Base-by-base conservation (phyloP, 1,139 yeast species). In the Kodamaea alishanica region DNA sequence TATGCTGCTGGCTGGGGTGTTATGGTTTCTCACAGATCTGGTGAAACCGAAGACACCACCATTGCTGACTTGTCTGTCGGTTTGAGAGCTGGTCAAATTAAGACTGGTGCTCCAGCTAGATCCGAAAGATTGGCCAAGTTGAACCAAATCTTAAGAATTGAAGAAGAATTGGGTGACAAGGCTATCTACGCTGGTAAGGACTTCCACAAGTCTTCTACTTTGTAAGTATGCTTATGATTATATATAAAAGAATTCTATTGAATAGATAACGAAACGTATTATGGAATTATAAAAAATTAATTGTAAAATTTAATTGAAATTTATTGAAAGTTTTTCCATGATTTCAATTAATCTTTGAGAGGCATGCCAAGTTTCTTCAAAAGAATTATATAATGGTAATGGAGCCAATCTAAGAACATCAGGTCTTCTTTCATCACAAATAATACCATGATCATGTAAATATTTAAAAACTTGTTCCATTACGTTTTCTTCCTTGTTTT, bases 101-200 rank as follows among this genome's bases (percentile, higher is more conserved):
- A 90, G 89, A 85, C 96, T 58, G 97, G 97, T 83, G 97, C 97
- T 65, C 96, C 97, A 67, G 95, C 96, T 57, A 88, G 97, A 80
- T 87, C 96, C 54, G 97, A 90, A 79, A 89, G 97, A 82, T 83
- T 90, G 71, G 97, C 97, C 67, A 90, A 90, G 79, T 84, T 84
- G 72, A 85, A 85, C 83, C 95, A 89, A 79, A 84, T 90, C 72
- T 81, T 90, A 70, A 87, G 97, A 78, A 90, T 90, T 61, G 97
- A 90, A 80, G 95, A 90, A 77, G 88, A 84, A 75, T 84, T 90
- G 65, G 97, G 96, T 65, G 88, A 79, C 80, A 87, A 87, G 78
- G 96, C 96, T 53, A 65, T 87, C 67, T 90, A 79, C 76, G 96
- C 97, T 50, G 97, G 97, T 70, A 79, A 75, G 65, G 73, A 84